Evolutionary conservation across 257 asterid genomes (phyloP).

Genomic region (Sherardia arvensis): DNA sequence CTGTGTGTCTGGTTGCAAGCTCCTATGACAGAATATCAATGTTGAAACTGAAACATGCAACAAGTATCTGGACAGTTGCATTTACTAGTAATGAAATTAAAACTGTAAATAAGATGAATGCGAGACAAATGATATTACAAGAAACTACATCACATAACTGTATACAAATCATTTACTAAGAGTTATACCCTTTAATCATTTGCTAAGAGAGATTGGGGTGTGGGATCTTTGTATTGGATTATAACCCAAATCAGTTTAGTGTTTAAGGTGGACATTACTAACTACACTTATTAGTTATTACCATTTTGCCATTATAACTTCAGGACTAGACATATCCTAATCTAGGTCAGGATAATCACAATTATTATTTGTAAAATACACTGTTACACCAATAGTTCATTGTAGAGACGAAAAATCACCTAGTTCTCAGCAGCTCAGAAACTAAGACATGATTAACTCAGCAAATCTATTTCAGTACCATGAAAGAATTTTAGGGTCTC

Average conservation of each 20-base stretch:
- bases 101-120: background rate
- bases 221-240: background rate
- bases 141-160: background rate
- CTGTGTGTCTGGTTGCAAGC: too few relatives aligned
- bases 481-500: too few relatives aligned
- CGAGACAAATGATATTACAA: too few relatives aligned
- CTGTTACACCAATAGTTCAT: background rate
- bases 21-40: too few relatives aligned
- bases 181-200: too few relatives aligned
- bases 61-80: too few relatives aligned
- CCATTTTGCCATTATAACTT: background rate
- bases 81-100: background rate
- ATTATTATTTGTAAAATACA: background rate
- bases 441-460: background rate
- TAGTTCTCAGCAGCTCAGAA: background rate
- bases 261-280: background rate
- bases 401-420: background rate
- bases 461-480: too few relatives aligned
- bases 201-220: background rate
- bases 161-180: too few relatives aligned
- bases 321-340: background rate
- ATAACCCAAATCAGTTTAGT: too few relatives aligned
- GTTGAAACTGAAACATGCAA: background rate
- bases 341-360: background rate
- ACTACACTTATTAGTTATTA: too few relatives aligned